These are phyloP conservation scores for Begonia peltatifolia DNA, from an alignment of 306 rosid genomes.

Conservation along the genomic window DNA sequence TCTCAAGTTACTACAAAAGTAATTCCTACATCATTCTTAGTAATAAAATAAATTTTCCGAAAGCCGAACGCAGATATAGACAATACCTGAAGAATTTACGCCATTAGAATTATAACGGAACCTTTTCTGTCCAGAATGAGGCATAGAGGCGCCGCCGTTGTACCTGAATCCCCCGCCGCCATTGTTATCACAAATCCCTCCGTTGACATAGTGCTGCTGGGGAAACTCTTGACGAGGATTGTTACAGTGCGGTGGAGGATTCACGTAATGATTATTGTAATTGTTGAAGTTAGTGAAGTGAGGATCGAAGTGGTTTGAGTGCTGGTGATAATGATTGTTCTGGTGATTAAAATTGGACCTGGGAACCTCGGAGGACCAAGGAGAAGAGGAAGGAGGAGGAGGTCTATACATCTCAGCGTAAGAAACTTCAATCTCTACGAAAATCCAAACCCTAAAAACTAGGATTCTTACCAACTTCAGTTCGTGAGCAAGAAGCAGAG, in stretches of 20 bases:
- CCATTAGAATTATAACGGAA: constrained; percentile 19
- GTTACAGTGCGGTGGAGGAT: constrained; percentile 7
- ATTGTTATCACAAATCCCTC: neutral
- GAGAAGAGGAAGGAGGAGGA: constrained; percentile 12
- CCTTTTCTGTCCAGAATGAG: constrained; percentile 21
- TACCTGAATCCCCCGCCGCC: constrained; percentile 11
- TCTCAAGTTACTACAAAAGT: too few relatives aligned
- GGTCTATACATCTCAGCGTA: constrained; percentile 21
- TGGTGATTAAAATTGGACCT: constrained; percentile 10
- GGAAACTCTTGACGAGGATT: constrained; percentile 6
- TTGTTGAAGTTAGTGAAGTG: constrained; percentile 14
- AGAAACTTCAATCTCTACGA: neutral
- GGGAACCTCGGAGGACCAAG: constrained; percentile 21
- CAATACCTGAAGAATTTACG: constrained; percentile 21
- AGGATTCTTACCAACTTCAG: too few relatives aligned
- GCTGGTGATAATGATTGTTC: constrained; percentile 10
- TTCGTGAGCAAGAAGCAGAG: too few relatives aligned
- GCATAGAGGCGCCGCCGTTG: constrained; percentile 1
- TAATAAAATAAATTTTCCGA: too few relatives aligned
- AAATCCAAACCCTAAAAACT: neutral
- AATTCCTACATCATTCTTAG: too few relatives aligned
- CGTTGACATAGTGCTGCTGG: constrained; percentile 5
- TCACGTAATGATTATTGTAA: constrained; percentile 6
- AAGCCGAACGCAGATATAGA: too few relatives aligned
- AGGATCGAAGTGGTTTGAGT: constrained; percentile 14